phyloP scores from a whole-genome alignment of 2,329 filamentous ascomycete genomes.

The Pezicula rhizophila region DNA sequence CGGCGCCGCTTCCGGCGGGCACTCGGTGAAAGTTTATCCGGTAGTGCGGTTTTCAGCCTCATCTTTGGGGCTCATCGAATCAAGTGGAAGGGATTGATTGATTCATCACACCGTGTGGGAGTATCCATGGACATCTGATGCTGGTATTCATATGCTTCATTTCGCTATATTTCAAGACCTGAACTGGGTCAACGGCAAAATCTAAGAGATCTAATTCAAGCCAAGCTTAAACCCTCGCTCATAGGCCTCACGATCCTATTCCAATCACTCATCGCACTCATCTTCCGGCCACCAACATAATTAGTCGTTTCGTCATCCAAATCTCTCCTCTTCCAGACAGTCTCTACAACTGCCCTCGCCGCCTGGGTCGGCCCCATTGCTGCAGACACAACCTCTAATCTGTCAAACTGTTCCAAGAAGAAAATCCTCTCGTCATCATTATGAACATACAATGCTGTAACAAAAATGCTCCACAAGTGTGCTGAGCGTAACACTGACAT shows the following conservation, averaged over 20 bases:
- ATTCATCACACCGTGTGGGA: too few species aligned
- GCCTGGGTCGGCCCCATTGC: conserved; percentile 6
- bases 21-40: not conserved
- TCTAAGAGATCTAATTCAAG: not conserved
- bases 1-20: too few species aligned
- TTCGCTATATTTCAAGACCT: too few species aligned
- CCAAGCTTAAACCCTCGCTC: conserved; percentile 10
- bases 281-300: not conserved
- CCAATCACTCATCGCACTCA: conserved; percentile 6
- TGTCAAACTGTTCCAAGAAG: conserved; percentile 11
- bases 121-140: too few species aligned
- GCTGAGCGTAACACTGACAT: conserved; percentile 4
- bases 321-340: conserved; percentile 12
- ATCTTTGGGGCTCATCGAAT: too few species aligned
- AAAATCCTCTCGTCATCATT: conserved; percentile 11
- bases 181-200: too few species aligned
- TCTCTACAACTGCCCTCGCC: conserved; percentile 8
- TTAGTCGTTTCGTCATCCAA: conserved; percentile 2
- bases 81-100: too few species aligned
- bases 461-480: conserved; percentile 14
- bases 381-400: conserved; percentile 5
- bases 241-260: conserved; percentile 8
- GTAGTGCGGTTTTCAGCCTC: not conserved
- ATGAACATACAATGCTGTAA: conserved; percentile 8
- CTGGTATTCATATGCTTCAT: too few species aligned